Evolutionary conservation across 2,329 filamentous ascomycete genomes (phyloP).

Genomic region (Neopestalotiopsis sp.): DNA sequence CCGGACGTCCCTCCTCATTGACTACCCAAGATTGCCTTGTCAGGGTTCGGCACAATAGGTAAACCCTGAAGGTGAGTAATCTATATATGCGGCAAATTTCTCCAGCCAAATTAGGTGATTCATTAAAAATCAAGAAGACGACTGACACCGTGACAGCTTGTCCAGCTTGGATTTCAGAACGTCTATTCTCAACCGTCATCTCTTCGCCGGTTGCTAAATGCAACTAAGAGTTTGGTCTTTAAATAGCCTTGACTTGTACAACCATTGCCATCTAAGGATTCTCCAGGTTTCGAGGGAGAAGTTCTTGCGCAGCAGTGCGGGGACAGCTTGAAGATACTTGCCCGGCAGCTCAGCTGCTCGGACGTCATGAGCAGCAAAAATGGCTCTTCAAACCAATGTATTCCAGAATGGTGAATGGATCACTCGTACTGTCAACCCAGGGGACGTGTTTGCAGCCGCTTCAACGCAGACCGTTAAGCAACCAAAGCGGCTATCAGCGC

Average conservation of each 20-base stretch:
- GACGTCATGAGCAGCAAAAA: constrained; percentile 26
- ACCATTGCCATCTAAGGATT: constrained; percentile 26
- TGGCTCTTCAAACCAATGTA: constrained; percentile 61
- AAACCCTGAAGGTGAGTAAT: background rate
- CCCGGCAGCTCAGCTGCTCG: background rate
- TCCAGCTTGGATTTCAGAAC: background rate
- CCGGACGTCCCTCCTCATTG: background rate
- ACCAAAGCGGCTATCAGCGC: constrained; percentile 35
- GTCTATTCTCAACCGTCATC: background rate
- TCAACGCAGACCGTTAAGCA: constrained; percentile 35
- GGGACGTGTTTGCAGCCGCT: constrained; percentile 40
- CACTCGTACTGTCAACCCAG: constrained; percentile 53
- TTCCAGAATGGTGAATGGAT: constrained; percentile 62
- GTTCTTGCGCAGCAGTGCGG: background rate
- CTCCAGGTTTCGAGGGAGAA: background rate
- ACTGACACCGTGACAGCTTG: background rate
- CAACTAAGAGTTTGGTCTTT: background rate
- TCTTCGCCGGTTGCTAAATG: background rate
- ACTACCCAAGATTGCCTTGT: background rate
- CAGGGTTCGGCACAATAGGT: background rate
- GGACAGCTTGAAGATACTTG: background rate
- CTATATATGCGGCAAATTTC: background rate
- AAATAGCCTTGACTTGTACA: constrained; percentile 7
- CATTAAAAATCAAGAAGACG: background rate
- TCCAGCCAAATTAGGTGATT: background rate